Percentiles rank a stretch among this genome's conserved stretches.
phyloP scores from a whole-genome alignment of 805 yeast species.

The Vanderwaltozyma verrucispora region DNA sequence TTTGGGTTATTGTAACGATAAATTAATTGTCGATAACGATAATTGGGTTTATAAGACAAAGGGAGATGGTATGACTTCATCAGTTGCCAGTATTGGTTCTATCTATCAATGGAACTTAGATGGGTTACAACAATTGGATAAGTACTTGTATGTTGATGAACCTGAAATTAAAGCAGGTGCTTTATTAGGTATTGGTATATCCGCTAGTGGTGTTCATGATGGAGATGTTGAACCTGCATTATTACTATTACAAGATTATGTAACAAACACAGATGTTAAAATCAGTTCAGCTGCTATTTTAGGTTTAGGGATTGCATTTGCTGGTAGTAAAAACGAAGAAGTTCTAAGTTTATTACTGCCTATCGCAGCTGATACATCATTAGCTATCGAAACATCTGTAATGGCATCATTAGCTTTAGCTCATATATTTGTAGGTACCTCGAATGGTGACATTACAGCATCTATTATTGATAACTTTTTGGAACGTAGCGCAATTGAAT shows the following conservation, averaged over 20 bases:
- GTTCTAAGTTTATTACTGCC: constrained; percentile 71
- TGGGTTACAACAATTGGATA: constrained; percentile 84
- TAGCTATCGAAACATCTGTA: constrained; percentile 68
- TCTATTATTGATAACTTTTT: constrained; percentile 80
- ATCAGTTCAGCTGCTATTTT: constrained; percentile 74
- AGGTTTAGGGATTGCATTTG: constrained; percentile 90
- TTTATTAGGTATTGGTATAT: constrained; percentile 85
- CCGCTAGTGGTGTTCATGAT: constrained; percentile 87
- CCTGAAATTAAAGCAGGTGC: constrained; percentile 94
- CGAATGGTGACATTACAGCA: constrained; percentile 91
- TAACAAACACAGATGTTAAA: constrained; percentile 49
- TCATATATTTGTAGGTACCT: constrained; percentile 90
- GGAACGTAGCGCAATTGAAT: constrained; percentile 70
- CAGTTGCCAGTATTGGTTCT: constrained; percentile 87
- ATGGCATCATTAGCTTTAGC: constrained; percentile 89
- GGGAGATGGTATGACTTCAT: constrained; percentile 81
- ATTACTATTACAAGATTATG: constrained; percentile 75
- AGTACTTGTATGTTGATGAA: constrained; percentile 75
- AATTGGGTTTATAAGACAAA: constrained; percentile 89
- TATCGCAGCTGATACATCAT: constrained; percentile 64
- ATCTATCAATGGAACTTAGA: constrained; percentile 88
- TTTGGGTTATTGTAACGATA: constrained; percentile 84
- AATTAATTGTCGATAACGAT: constrained; percentile 65
- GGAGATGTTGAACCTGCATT: constrained; percentile 84
- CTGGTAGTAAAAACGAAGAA: constrained; percentile 86